Base-by-base conservation (phyloP, 2,329 filamentous ascomycete genomes). In the Elsinoe australis region DNA sequence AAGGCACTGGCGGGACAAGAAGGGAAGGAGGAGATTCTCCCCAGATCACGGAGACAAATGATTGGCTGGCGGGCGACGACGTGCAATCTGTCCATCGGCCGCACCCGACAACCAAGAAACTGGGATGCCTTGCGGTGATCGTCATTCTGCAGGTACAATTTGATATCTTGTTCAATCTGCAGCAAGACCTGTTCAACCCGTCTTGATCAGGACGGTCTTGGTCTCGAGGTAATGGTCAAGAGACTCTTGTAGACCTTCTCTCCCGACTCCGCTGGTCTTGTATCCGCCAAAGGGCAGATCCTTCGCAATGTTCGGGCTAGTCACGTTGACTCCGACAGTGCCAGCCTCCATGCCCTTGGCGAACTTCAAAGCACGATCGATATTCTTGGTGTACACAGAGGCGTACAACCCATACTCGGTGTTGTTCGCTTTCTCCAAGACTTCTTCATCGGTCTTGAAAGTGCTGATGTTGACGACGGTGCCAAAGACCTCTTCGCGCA, bases 261-360 rank as follows among this genome's bases (percentile, higher is more conserved):
- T 24, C 5, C 50, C 50, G 2, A 36, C 24, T 7, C 50, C 50
- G 29, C 45, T 49, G 18, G 24, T 17, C 49, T 69, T 69, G 53
- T 64, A 67, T 0, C 67, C 67, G 29, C 67, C 67, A 52, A 69
- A 69, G 0, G 66, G 65, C 58, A 67, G 64, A 47, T 67, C 65
- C 2, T 52, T 50, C 5, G 51, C 60, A 9, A 51, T 59, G 4
- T 51, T 57, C 59, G 57, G 64, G 59, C 61, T 45, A 51, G 66
- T 67, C 53, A 65, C 67, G 28, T 70, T 70, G 9, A 70, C 59
- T 6, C 62, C 65, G 0, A 69, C 61, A 6, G 59, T 65, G 7
- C 67, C 67, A 26, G 63, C 58, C 52, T 70, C 65, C 15, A 69
- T 58, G 1, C 58, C 62, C 49, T 65, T 67, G 2, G 65, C 65